A percentile compares a stretch with the other conserved stretches of the same genome.
Conservation (phyloP, 148 eudicot genomes). For the Rhododendron vialii region DNA sequence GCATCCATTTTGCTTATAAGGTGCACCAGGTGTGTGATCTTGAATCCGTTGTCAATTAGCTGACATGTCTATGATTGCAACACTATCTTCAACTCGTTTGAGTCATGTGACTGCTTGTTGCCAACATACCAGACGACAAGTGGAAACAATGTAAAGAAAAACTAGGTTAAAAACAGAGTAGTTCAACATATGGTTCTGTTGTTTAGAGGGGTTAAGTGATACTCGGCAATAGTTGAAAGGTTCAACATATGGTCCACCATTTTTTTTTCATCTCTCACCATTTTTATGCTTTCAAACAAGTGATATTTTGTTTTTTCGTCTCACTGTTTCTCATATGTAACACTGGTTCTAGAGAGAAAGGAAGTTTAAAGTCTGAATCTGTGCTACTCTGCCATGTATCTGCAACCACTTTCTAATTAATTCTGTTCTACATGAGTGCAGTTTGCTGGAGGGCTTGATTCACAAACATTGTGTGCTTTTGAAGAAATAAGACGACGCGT, state of each 20-base stretch:
- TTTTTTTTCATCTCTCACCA: background rate
- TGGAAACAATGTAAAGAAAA: background rate
- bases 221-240: background rate
- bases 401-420: background rate
- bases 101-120: background rate
- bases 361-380: background rate
- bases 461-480: conserved; percentile 26
- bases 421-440: background rate
- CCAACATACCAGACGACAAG: background rate
- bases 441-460: conserved; percentile 29
- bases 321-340: background rate
- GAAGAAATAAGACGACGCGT: conserved; percentile 23
- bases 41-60: background rate
- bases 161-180: background rate
- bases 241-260: background rate
- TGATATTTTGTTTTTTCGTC: background rate
- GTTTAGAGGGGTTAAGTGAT: background rate
- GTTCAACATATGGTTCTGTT: background rate
- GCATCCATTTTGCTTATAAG: conserved; percentile 26
- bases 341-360: background rate
- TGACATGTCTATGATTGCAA: background rate
- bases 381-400: background rate
- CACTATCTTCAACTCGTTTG: background rate
- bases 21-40: conserved; percentile 24
- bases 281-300: background rate